Conservation (phyloP, 139 green algal species). For the Diplosphaera chodatii region DNA sequence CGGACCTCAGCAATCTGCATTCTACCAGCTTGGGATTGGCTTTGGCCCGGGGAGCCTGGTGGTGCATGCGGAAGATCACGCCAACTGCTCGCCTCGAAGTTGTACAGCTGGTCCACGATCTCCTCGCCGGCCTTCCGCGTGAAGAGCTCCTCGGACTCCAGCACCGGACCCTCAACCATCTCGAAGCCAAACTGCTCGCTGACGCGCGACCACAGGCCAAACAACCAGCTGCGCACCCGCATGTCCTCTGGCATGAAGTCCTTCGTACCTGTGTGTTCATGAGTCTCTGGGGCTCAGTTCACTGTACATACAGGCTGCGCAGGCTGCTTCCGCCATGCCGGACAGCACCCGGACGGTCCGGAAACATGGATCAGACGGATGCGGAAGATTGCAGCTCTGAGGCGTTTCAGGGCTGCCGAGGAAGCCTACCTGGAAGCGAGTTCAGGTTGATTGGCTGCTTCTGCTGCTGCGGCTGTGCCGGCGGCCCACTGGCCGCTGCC, state of each 20-base stretch:
- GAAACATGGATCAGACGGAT: no score
- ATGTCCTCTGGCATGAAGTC: conserved; percentile 96
- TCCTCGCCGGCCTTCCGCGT: conserved; percentile 96
- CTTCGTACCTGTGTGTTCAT: conserved; percentile 59
- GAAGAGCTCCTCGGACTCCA: conserved; percentile 96
- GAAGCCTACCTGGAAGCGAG: background rate
- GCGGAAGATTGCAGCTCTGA: background rate
- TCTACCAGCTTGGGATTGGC: no score
- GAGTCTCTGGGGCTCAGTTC: no score
- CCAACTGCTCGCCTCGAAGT: conserved; percentile 87
- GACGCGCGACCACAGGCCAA: conserved; percentile 69
- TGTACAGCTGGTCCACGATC: conserved; percentile 97
- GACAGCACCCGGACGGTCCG: background rate
- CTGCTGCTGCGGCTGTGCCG: background rate
- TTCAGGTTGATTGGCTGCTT: background rate
- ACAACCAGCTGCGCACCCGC: conserved; percentile 90
- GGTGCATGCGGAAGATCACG: no score
- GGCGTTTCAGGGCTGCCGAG: no score
- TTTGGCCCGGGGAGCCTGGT: no score
- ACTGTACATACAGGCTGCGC: no score
- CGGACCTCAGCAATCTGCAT: no score
- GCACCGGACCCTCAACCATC: conserved; percentile 88
- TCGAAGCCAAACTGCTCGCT: conserved; percentile 82
- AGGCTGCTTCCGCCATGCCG: background rate
- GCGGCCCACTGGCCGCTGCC: background rate